phyloP scores from a whole-genome alignment of 2,329 filamentous ascomycete genomes.

The Periconia digitata region DNA sequence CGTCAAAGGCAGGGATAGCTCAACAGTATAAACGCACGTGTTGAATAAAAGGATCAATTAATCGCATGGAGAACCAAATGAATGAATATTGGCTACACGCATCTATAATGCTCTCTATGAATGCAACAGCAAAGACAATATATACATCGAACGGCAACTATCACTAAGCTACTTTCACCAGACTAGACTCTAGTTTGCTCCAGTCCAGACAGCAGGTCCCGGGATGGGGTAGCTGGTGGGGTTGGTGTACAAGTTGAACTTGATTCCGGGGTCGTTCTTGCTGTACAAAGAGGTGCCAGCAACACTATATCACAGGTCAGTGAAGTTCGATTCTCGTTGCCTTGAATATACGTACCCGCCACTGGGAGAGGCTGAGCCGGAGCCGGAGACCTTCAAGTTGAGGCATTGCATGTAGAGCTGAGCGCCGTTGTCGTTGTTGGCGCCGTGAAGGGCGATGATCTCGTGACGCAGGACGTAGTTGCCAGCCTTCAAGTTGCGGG shows the following conservation, averaged over 20 bases:
- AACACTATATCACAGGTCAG: too few relatives aligned
- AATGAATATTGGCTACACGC: too few relatives aligned
- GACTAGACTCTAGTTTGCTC: slow-evolving; percentile 29
- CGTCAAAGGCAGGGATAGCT: too few relatives aligned
- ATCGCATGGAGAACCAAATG: too few relatives aligned
- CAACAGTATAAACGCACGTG: too few relatives aligned
- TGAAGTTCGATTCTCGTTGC: too few relatives aligned
- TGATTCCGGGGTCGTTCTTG: slow-evolving; percentile 46
- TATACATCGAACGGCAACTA: too few relatives aligned
- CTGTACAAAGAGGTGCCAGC: slow-evolving; percentile 47
- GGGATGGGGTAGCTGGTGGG: slow-evolving; percentile 39
- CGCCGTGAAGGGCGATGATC: slow-evolving; percentile 52
- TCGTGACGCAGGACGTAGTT: slow-evolving; percentile 60
- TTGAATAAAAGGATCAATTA: too few relatives aligned
- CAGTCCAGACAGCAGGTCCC: slow-evolving; percentile 40
- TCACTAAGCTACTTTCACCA: too few relatives aligned
- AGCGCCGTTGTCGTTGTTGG: slow-evolving; percentile 48
- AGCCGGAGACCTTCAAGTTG: slow-evolving; percentile 52
- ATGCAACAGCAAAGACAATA: too few relatives aligned
- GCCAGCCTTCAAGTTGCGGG: slow-evolving; percentile 47
- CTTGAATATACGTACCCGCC: too few relatives aligned
- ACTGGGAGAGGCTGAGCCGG: slow-evolving; percentile 42
- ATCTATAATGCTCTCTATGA: too few relatives aligned
- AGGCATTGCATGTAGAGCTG: slow-evolving; percentile 57
- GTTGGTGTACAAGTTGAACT: slow-evolving; percentile 42